Percentiles rank a stretch among this genome's conserved stretches.
phyloP scores from a whole-genome alignment of 352 stramenopile genomes.

The Pythium rhizo-oryzae region DNA sequence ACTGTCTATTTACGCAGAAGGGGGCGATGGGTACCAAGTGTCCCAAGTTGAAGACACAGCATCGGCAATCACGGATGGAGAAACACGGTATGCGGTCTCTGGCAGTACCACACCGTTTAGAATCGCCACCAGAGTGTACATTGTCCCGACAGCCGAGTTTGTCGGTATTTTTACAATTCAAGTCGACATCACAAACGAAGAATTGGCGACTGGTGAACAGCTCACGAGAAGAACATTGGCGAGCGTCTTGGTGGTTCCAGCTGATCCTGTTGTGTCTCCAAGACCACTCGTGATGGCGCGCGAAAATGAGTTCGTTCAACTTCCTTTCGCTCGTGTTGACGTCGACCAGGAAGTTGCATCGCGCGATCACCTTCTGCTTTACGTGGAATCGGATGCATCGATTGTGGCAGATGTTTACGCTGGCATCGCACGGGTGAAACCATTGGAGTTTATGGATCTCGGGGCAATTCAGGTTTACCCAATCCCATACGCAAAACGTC shows the following conservation, averaged over 20 bases:
- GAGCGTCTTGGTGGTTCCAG: conserved; percentile 23
- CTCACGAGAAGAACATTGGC: conserved; percentile 5
- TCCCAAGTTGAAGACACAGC: background rate
- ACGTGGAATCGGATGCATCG: conserved; percentile 33
- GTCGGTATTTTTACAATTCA: conserved; percentile 19
- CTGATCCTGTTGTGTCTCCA: conserved; percentile 17
- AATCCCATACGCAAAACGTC: conserved; percentile 38
- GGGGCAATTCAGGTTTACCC: conserved; percentile 34
- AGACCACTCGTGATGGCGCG: background rate
- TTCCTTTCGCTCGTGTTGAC: conserved; percentile 23
- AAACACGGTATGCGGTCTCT: background rate
- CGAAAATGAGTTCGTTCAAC: conserved; percentile 5
- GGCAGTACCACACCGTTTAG: background rate
- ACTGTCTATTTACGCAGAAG: background rate
- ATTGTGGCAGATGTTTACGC: conserved; percentile 32
- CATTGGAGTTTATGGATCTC: conserved; percentile 20
- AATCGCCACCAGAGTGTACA: conserved; percentile 1
- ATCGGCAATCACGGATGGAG: background rate
- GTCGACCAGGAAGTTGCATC: conserved; percentile 15
- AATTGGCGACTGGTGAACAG: conserved; percentile 7
- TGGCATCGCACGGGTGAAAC: conserved; percentile 22
- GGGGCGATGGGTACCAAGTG: background rate
- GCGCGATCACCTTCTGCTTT: conserved; percentile 25
- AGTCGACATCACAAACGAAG: conserved; percentile 4
- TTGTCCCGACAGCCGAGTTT: conserved; percentile 17